phyloP scores from a whole-genome alignment of 352 stramenopile species.

The Globisporangium lucens region DNA sequence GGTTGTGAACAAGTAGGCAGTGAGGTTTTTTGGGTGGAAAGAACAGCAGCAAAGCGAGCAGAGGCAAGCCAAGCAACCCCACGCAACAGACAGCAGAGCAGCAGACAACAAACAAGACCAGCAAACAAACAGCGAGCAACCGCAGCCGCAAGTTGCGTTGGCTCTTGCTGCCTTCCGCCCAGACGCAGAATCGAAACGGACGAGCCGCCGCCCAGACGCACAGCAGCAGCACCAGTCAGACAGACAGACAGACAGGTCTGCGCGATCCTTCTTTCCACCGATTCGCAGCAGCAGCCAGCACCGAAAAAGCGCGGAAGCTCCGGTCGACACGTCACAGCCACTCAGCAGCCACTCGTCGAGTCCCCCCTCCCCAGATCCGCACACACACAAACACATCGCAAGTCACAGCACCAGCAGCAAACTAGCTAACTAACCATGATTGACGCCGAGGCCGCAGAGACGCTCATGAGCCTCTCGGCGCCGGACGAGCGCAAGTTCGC shows the following conservation, averaged over 20 bases:
- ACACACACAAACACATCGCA: neutral
- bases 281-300: neutral
- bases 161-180: neutral
- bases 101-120: neutral
- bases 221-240: too few relatives aligned
- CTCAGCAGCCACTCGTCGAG: slow-evolving; percentile 9
- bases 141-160: neutral
- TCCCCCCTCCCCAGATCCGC: neutral
- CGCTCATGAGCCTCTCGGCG: slow-evolving; percentile 77
- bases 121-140: neutral
- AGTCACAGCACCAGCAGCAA: neutral
- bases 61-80: neutral
- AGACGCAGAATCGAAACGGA: slow-evolving; percentile 12
- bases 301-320: slow-evolving; percentile 15
- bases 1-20: neutral
- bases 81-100: neutral
- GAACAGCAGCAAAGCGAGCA: neutral
- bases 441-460: slow-evolving; percentile 71
- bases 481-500: slow-evolving; percentile 64
- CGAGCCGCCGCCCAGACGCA: neutral
- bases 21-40: slow-evolving; percentile 1
- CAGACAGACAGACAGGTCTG: too few relatives aligned
- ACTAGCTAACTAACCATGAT: slow-evolving; percentile 33
- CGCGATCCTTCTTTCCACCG: neutral
- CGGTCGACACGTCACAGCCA: slow-evolving; percentile 14